A percentile compares a stretch with the other conserved stretches of the same genome.
Conservation (phyloP, 768 basidiomycete species). For the Amylocystis lapponica region DNA sequence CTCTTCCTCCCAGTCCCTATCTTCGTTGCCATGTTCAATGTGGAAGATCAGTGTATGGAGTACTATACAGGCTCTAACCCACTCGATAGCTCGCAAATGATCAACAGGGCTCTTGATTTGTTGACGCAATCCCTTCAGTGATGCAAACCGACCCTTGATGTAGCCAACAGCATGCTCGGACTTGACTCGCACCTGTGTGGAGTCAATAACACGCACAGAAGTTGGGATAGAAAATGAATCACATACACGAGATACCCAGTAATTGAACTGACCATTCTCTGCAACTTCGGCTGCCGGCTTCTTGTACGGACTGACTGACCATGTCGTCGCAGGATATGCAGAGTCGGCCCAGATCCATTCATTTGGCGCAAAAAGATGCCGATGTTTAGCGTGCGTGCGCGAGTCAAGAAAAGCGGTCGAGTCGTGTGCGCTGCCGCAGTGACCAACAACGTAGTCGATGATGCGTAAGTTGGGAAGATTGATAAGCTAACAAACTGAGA, state of each 20-base stretch:
- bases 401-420: constrained; percentile 27
- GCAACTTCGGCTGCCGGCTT: not conserved
- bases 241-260: constrained; percentile 3
- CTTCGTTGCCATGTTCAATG: not conserved
- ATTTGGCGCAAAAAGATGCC: constrained; percentile 8
- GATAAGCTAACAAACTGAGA: not conserved
- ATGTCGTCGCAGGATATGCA: constrained; percentile 23
- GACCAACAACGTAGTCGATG: constrained; percentile 25
- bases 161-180: constrained; percentile 11
- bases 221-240: too few relatives aligned
- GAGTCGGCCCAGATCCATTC: constrained; percentile 29
- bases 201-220: too few relatives aligned
- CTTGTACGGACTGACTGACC: constrained; percentile 18
- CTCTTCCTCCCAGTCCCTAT: not conserved
- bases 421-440: constrained; percentile 30
- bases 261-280: constrained; percentile 2
- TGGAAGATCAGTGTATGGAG: constrained; percentile 8
- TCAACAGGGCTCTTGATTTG: constrained; percentile 7
- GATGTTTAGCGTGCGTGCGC: constrained; percentile 16
- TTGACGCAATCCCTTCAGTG: constrained; percentile 7
- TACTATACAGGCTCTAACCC: constrained; percentile 13
- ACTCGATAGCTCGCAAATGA: constrained; percentile 8
- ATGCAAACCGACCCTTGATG: constrained; percentile 8
- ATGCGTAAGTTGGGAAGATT: constrained; percentile 11
- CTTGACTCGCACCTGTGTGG: too few relatives aligned